These are phyloP conservation scores for Apophysomyces elegans DNA, from an alignment of 371 early-diverging fungal species.

Conservation along the genomic window DNA sequence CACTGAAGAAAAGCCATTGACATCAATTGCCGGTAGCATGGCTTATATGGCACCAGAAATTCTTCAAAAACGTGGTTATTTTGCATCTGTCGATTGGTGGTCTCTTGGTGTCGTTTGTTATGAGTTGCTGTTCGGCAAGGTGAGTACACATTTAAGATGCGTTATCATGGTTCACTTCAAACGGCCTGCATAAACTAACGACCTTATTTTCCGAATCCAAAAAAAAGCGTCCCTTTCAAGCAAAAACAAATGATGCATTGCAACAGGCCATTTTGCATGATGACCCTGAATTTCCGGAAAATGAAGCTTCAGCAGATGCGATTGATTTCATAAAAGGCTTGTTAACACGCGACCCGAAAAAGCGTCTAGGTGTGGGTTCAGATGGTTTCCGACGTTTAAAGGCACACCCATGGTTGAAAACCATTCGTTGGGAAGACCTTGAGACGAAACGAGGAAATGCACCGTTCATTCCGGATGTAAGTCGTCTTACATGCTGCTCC, in stretches of 20 bases:
- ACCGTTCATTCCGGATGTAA: conserved; percentile 68
- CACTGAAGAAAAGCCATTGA: conserved; percentile 55
- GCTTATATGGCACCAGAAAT: conserved; percentile 83
- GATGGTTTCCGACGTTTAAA: conserved; percentile 60
- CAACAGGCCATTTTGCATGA: conserved; percentile 63
- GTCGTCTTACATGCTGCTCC: neutral
- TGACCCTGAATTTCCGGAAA: conserved; percentile 58
- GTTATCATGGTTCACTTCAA: no score
- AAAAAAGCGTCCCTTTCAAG: conserved; percentile 73
- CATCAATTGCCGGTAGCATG: conserved; percentile 70
- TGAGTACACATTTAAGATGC: conserved; percentile 16
- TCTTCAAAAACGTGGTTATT: conserved; percentile 67
- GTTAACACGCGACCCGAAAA: conserved; percentile 44
- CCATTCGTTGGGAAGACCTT: conserved; percentile 61
- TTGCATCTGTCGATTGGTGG: conserved; percentile 87
- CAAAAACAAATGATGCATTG: conserved; percentile 42
- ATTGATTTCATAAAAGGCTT: conserved; percentile 58
- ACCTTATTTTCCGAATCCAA: no score
- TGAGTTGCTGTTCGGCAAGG: conserved; percentile 80
- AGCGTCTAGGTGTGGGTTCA: conserved; percentile 62
- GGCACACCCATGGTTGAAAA: conserved; percentile 65
- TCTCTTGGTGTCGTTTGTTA: conserved; percentile 82
- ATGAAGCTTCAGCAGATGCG: conserved; percentile 53
- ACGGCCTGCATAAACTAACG: no score
- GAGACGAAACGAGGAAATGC: conserved; percentile 57